Conservation (phyloP, 495 filamentous ascomycete species). For the Xylaria curta region DNA sequence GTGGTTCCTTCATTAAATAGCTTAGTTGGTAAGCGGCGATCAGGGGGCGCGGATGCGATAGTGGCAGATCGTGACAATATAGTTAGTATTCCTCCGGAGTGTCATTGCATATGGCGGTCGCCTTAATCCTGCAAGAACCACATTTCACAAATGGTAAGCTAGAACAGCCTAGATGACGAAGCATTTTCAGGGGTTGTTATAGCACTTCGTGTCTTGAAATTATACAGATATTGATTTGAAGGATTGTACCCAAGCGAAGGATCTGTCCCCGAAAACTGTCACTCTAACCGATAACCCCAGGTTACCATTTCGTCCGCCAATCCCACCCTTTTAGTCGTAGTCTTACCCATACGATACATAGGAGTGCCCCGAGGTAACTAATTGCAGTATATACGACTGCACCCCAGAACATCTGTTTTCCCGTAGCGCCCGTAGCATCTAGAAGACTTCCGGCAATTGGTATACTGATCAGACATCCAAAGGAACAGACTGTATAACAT, state of each 20-base stretch:
- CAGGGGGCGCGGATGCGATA: background rate
- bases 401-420: conserved; percentile 41
- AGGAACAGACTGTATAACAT: conserved; percentile 84
- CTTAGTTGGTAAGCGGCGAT: background rate
- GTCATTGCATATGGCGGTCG: background rate
- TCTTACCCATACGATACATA: conserved; percentile 56
- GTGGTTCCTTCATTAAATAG: background rate
- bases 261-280: background rate
- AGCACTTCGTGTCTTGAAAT: background rate
- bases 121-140: background rate
- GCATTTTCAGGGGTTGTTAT: background rate
- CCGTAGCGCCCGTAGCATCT: conserved; percentile 45
- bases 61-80: background rate
- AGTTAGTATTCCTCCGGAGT: background rate
- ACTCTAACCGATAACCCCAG: background rate
- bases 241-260: background rate
- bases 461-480: conserved; percentile 85
- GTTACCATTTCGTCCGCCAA: conserved; percentile 20
- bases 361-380: conserved; percentile 69
- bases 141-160: background rate
- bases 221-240: background rate
- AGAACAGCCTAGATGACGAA: background rate
- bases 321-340: conserved; percentile 24
- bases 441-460: conserved; percentile 84
- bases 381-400: conserved; percentile 50